Base-by-base conservation (phyloP, 2,329 filamentous ascomycete species). In the Botryotinia globosa region DNA sequence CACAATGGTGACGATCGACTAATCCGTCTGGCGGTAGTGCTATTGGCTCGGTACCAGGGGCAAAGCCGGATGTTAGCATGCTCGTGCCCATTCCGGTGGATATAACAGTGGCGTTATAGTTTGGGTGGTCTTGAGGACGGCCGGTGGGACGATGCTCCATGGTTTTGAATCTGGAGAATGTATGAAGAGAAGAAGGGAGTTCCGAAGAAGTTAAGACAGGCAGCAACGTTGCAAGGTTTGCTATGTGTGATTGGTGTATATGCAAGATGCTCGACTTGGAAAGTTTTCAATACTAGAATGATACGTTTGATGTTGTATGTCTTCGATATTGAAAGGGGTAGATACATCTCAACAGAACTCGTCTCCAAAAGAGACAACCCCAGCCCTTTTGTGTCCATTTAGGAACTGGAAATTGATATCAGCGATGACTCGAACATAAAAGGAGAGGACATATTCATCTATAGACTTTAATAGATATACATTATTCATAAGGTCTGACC, bases 331-430 rank as follows among this genome's bases (percentile, higher is more conserved):
- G 25, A n/a, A 51, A n/a, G 3, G 10, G 4, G 14, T 0, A 1
- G n/a, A 29, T 54, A 1, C n/a, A 29, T 29, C 51, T 54, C 14
- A 16, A 18, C 51, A 54, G n/a, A 29, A 29, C n/a, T 29, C n/a
- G 16, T 54, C n/a, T 7, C n/a, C 51, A 16, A 54, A 54, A 29
- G 25, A 54, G 25, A 18, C 12, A 5, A 29, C 1, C n/a, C 6
- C n/a, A 54, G 51, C n/a, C 2, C 14, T 54, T 54, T 54, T 54
- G 0, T 29, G 8, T 54, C n/a, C 51, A 54, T 18, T 54, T 1
- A 0, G 3, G 14, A 18, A 54, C 6, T 16, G 51, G 3, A 54
- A 54, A 16, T 0, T 0, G 14, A 7, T 8, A 3, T 0, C 51
- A 54, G 16, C n/a, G 18, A 29, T 54, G 51, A 54, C 51, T 18